Percentiles rank a stretch among this genome's conserved stretches.
Evolutionary conservation across 257 asterid genomes (phyloP).

Genomic region (Fraxinus pennsylvanica): DNA sequence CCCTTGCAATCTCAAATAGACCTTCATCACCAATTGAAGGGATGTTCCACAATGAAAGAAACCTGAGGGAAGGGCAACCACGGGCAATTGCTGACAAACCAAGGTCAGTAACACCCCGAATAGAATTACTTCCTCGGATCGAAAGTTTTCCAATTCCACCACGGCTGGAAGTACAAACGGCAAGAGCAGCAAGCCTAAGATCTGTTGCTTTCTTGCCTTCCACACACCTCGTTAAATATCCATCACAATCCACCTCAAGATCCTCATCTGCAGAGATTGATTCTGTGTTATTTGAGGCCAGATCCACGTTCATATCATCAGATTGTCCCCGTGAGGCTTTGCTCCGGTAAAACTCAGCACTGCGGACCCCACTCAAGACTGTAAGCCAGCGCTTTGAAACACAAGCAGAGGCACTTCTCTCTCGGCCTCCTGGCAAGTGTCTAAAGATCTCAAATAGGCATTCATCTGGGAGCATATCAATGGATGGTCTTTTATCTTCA

Average conservation of each 20-base stretch:
- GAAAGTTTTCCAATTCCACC: slow-evolving; percentile 96
- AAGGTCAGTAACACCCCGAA: slow-evolving; percentile 57
- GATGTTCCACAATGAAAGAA: slow-evolving; percentile 77
- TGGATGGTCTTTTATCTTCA: slow-evolving; percentile 54
- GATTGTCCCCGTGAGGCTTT: slow-evolving; percentile 28
- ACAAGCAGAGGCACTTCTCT: slow-evolving; percentile 74
- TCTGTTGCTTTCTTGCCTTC: slow-evolving; percentile 96
- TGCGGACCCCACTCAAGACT: slow-evolving; percentile 58
- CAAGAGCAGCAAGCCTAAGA: slow-evolving; percentile 81
- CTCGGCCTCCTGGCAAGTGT: slow-evolving; percentile 64
- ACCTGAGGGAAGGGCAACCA: slow-evolving; percentile 83
- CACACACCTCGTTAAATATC: slow-evolving; percentile 77
- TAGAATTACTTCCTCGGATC: slow-evolving; percentile 62
- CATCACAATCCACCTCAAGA: slow-evolving; percentile 65
- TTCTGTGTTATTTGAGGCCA: slow-evolving; percentile 23
- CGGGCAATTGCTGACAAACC: slow-evolving; percentile 80
- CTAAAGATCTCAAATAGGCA: slow-evolving; percentile 88
- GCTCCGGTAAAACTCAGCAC: slow-evolving; percentile 51
- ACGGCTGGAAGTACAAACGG: slow-evolving; percentile 83
- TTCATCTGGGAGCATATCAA: slow-evolving; percentile 78
- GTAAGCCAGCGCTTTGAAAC: slow-evolving; percentile 89
- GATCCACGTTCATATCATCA: slow-evolving; percentile 20
- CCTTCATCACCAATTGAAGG: slow-evolving; percentile 74
- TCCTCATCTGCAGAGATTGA: slow-evolving; percentile 44
- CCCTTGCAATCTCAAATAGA: slow-evolving; percentile 71